Percentiles rank a stretch among this genome's conserved stretches.
These are phyloP conservation scores for Ceratocystis smalleyi DNA, from an alignment of 2,329 filamentous ascomycete species.

Conservation along the genomic window DNA sequence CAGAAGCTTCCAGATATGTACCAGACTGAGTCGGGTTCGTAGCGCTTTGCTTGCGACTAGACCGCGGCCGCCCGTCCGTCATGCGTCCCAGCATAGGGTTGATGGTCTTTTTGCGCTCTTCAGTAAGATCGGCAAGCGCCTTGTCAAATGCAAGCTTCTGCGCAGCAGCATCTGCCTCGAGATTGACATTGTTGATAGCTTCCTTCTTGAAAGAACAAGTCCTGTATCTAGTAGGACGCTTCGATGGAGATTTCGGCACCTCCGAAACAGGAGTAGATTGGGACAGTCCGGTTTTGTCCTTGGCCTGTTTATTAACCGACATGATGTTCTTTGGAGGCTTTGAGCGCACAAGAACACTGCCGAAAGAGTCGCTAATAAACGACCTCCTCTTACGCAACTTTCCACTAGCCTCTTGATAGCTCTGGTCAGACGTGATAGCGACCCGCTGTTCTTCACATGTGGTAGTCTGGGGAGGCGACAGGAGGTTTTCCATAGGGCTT, in stretches of 20 bases:
- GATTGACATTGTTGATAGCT: neutral
- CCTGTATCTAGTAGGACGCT: constrained; percentile 9
- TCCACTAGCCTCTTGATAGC: neutral
- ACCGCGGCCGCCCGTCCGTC: constrained; percentile 8
- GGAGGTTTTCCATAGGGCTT: no score
- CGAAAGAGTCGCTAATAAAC: constrained; percentile 11
- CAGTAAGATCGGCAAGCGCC: constrained; percentile 10
- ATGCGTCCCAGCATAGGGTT: constrained; percentile 16
- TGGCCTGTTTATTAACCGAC: neutral
- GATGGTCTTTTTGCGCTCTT: constrained; percentile 14
- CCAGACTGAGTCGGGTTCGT: neutral
- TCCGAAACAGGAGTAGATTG: neutral
- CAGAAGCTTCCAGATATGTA: neutral
- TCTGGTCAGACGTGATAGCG: neutral
- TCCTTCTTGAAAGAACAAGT: neutral
- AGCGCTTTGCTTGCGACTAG: constrained; percentile 5
- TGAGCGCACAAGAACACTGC: constrained; percentile 5
- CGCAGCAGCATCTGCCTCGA: neutral
- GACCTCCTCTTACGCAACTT: constrained; percentile 18
- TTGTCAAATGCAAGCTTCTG: constrained; percentile 16
- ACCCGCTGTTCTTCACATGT: neutral
- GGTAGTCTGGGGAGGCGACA: neutral
- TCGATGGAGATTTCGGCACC: neutral
- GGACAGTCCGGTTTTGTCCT: neutral
- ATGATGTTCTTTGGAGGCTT: constrained; percentile 10